phyloP scores from a whole-genome alignment of 306 rosid species.

The Prinsepia uniflora region DNA sequence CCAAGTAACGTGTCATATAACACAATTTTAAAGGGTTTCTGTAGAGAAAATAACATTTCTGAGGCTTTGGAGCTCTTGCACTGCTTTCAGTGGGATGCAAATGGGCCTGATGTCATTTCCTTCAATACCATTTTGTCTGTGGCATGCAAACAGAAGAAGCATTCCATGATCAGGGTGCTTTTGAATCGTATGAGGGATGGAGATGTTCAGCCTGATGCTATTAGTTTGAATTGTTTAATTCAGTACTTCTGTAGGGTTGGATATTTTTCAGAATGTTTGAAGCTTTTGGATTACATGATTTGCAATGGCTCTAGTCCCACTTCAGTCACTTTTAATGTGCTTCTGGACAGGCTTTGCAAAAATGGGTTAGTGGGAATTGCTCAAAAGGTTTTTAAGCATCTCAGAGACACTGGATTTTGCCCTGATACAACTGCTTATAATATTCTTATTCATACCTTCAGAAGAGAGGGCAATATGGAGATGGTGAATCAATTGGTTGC shows the following conservation, averaged over 20 bases:
- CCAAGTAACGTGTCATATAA: constrained; percentile 42
- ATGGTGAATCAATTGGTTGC: constrained; percentile 19
- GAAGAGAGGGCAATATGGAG: constrained; percentile 15
- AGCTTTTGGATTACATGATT: constrained; percentile 33
- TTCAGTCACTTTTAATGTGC: constrained; percentile 29
- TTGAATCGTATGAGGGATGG: constrained; percentile 31
- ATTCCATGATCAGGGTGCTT: constrained; percentile 24
- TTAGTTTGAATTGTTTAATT: constrained; percentile 36
- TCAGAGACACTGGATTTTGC: constrained; percentile 17
- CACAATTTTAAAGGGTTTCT: constrained; percentile 39
- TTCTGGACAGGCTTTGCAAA: constrained; percentile 36
- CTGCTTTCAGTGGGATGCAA: constrained; percentile 31
- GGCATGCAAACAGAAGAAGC: constrained; percentile 34
- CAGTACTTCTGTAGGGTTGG: constrained; percentile 35
- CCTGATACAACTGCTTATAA: constrained; percentile 27
- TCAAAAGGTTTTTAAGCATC: constrained; percentile 17
- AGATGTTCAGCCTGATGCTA: constrained; percentile 32
- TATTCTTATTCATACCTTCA: constrained; percentile 37
- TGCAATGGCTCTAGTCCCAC: constrained; percentile 24
- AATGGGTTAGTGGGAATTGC: constrained; percentile 31
- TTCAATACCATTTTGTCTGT: constrained; percentile 39
- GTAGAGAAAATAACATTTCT: constrained; percentile 25
- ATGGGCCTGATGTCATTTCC: constrained; percentile 42
- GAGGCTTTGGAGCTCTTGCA: constrained; percentile 38
- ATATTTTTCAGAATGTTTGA: constrained; percentile 31